These are phyloP conservation scores for Wickerhamiella kurtzmanii DNA, from an alignment of 805 yeast genomes.

Conservation along the genomic window DNA sequence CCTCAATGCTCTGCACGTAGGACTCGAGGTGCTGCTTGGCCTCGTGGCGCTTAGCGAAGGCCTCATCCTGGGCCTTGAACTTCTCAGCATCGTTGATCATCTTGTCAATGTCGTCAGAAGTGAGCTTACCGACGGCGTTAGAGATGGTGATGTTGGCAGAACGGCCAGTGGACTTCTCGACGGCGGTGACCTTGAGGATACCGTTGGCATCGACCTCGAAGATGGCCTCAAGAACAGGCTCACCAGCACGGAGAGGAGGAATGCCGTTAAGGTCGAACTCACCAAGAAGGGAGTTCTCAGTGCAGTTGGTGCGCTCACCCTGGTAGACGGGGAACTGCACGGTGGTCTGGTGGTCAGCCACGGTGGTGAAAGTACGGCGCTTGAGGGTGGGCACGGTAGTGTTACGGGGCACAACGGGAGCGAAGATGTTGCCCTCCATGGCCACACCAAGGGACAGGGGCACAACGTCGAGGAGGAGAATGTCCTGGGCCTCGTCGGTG, in stretches of 20 bases:
- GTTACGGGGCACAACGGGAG: constrained; percentile 98
- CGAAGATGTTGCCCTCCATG: constrained; percentile 98
- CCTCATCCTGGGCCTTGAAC: constrained; percentile 98
- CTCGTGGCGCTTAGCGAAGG: constrained; percentile 98
- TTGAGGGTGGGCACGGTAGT: constrained; percentile 98
- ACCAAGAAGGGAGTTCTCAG: constrained; percentile 95
- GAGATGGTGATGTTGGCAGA: constrained; percentile 97
- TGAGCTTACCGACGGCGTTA: constrained; percentile 96
- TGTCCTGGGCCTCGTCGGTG: constrained; percentile 85
- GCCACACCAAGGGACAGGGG: constrained; percentile 99
- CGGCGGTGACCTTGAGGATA: constrained; percentile 97
- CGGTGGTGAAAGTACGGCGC: constrained; percentile 98
- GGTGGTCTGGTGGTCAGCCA: constrained; percentile 96
- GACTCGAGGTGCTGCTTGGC: constrained; percentile 98
- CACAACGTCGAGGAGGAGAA: constrained; percentile 64
- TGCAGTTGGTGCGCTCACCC: constrained; percentile 99
- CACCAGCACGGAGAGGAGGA: constrained; percentile 98
- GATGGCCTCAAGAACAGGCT: constrained; percentile 97
- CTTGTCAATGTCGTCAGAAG: constrained; percentile 93
- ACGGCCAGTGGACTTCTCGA: constrained; percentile 97
- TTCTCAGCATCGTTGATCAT: constrained; percentile 98
- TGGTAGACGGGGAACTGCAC: constrained; percentile 98
- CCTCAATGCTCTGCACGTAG: constrained; percentile 90
- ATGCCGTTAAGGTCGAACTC: constrained; percentile 96
- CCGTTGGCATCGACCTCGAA: constrained; percentile 99